phyloP scores from a whole-genome alignment of 2,329 filamentous ascomycete species.

The Aspergillus aculeatus region DNA sequence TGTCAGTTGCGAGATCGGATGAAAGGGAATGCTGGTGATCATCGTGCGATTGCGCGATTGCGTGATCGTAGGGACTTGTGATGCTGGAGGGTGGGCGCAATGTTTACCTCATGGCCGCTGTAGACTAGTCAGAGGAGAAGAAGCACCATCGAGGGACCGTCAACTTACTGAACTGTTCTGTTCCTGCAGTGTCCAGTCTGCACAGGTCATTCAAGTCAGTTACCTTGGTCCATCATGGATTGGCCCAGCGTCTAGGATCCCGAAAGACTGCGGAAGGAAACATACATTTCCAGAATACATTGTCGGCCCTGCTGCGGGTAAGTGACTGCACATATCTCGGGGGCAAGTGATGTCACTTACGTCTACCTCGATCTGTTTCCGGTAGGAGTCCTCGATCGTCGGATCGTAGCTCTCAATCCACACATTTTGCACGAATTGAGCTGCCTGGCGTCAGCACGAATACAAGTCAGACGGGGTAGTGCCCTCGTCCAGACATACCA shows the following conservation, averaged over 20 bases:
- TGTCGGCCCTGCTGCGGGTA: slow-evolving; percentile 66
- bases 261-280: slow-evolving; percentile 11
- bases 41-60: not conserved
- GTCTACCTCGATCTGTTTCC: slow-evolving; percentile 86
- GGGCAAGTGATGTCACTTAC: slow-evolving; percentile 55
- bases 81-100: not conserved
- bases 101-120: slow-evolving; percentile 59
- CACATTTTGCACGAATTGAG: slow-evolving; percentile 90
- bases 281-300: slow-evolving; percentile 85
- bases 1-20: slow-evolving; percentile 2
- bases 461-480: no score
- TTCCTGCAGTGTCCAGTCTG: slow-evolving; percentile 84
- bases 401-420: slow-evolving; percentile 92
- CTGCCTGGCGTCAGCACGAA: slow-evolving; percentile 45
- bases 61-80: not conserved
- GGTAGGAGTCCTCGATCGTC: slow-evolving; percentile 84
- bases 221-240: not conserved
- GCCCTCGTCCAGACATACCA: slow-evolving; percentile 53
- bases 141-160: not conserved
- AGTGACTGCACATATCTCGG: slow-evolving; percentile 39
- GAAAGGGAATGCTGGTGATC: not conserved
- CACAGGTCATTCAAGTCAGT: slow-evolving; percentile 15
- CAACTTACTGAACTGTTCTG: slow-evolving; percentile 83
- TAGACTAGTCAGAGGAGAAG: slow-evolving; percentile 16
- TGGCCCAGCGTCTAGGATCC: not conserved